Percentiles rank a stretch among this genome's conserved stretches.
phyloP scores from a whole-genome alignment of 192 early-diverging fungal species.

The Backusella psychrophila region DNA sequence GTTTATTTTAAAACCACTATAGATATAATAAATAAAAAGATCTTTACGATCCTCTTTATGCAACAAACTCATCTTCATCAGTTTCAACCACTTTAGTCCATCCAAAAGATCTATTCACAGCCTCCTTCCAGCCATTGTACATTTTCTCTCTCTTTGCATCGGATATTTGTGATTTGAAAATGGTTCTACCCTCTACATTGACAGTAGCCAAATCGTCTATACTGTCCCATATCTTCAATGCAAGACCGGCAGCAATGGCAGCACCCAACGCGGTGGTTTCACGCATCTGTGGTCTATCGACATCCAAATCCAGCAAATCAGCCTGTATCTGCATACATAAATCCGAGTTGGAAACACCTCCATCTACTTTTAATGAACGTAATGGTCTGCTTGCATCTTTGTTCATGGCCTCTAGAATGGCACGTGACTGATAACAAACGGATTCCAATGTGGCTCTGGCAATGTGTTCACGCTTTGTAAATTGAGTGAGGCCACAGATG shows the following conservation, averaged over 20 bases:
- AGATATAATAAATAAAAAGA: not conserved
- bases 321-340: conserved; percentile 92
- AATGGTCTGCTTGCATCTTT: conserved; percentile 68
- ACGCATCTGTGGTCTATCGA: conserved; percentile 80
- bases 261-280: conserved; percentile 93
- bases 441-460: conserved; percentile 87
- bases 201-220: conserved; percentile 55
- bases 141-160: conserved; percentile 57
- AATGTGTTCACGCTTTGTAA: conserved; percentile 82
- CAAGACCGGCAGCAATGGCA: conserved; percentile 85
- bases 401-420: conserved; percentile 90
- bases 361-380: conserved; percentile 83
- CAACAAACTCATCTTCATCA: not conserved
- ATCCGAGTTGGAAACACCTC: conserved; percentile 91
- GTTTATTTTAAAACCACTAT: not conserved
- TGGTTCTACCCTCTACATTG: conserved; percentile 43
- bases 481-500: conserved; percentile 88
- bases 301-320: conserved; percentile 76
- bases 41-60: not conserved
- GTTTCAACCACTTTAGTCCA: conserved; percentile 42
- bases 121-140: conserved; percentile 72
- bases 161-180: conserved; percentile 47
- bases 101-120: conserved; percentile 65
- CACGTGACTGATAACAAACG: conserved; percentile 87
- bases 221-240: conserved; percentile 62